A percentile compares a stretch with the other conserved stretches of the same genome.
Conservation (phyloP, 202 grass and related monocot species). For the Brachypodium distachyon region DNA sequence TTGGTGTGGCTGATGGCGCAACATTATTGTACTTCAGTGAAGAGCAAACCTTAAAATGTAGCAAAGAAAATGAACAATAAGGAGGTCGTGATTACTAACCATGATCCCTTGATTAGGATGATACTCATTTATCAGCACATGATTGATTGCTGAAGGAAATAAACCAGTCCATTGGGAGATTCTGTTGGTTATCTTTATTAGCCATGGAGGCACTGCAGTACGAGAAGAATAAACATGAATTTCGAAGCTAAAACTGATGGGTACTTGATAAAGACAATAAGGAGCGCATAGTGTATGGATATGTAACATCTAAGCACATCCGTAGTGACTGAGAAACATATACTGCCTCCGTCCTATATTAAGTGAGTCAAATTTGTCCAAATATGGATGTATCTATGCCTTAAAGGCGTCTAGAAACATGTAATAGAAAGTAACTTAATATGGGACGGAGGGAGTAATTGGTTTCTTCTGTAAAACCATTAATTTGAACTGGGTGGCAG, state of each 20-base stretch:
- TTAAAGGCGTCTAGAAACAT: too few species aligned
- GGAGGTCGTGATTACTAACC: conserved; percentile 33
- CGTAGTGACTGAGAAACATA: neutral
- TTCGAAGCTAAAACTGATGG: neutral
- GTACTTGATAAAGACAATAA: neutral
- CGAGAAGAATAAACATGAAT: neutral
- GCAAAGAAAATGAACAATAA: neutral
- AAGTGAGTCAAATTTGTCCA: too few species aligned
- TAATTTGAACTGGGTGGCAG: too few species aligned
- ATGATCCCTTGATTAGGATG: conserved; percentile 90
- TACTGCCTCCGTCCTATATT: too few species aligned
- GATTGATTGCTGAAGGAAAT: conserved; percentile 84
- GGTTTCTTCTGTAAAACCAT: neutral
- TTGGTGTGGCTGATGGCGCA: conserved; percentile 69
- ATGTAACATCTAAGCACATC: neutral
- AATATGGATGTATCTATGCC: too few species aligned
- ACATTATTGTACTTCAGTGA: neutral
- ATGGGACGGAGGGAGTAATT: too few species aligned
- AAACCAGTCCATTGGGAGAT: conserved; percentile 62
- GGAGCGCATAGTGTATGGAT: neutral
- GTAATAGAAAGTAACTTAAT: too few species aligned
- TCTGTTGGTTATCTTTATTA: conserved; percentile 66
- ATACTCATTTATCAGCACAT: conserved; percentile 94
- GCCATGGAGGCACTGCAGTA: conserved; percentile 84
- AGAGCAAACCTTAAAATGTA: neutral